Base-by-base conservation (phyloP, 768 basidiomycete genomes). In the Mrakia frigida region DNA sequence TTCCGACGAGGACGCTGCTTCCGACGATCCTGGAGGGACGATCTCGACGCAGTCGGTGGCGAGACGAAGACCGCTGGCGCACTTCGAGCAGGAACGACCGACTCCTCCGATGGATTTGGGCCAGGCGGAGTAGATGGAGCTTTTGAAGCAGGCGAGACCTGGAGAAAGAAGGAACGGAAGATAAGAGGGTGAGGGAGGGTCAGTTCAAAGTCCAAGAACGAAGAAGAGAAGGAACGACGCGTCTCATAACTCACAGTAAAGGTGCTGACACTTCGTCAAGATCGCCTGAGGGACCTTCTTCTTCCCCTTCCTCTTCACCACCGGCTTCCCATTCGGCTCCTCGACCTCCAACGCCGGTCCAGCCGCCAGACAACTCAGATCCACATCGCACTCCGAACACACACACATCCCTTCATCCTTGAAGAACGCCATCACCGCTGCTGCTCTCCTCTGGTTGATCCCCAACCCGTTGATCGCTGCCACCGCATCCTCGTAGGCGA, bases 221-320 rank as follows among this genome's bases (percentile, higher is more conserved):
- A 50, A 50, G 46, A 50, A 50, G 16, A 50, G 18, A 50, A 50
- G 14, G 46, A 50, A 43, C 43, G 46, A 50, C 16, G 46, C 16
- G 46, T 4, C 46, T 14, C 10, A 14, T 11, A 43, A 50, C 83
- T 80, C 80, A 84, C 97, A 99, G 83, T 92, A 98, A 41, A 98
- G 86, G 83, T 99, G 97, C 80, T 94, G 92, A 82, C 97, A 99
- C 78, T 91, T 89, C 18, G 97, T 97, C 81, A 99, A 84, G 72
- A 98, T 85, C 0, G 90, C 88, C 35, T 87, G 79, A 28, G 67
- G 50, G 10, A 53, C 18, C 37, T 65, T 65, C 67, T 79, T 52
- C 65, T 77, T 67, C 67, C 80, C 53, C 33, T 77, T 74, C 78
- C 63, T 74, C 65, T 75, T 81, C 80, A 60, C 69, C 7, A 16